Percentiles rank a stretch among this genome's conserved stretches.
These are phyloP conservation scores for Cyclaneusma minus DNA, from an alignment of 2,329 filamentous ascomycete genomes.

Conservation along the genomic window DNA sequence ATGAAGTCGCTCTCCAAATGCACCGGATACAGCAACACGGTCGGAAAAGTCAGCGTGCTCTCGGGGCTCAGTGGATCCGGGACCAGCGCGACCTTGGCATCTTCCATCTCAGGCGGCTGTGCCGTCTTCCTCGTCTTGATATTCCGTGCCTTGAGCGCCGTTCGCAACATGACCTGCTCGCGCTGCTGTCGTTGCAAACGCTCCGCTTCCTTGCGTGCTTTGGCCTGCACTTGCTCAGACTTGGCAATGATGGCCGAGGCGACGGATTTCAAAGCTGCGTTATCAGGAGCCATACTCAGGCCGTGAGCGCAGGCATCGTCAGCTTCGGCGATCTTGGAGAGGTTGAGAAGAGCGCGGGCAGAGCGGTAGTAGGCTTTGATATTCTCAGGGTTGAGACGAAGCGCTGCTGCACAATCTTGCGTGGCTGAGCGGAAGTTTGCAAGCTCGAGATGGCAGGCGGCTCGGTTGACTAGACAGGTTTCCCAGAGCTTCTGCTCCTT, in stretches of 20 bases:
- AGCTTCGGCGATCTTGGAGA: conserved; percentile 68
- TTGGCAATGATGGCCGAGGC: conserved; percentile 46
- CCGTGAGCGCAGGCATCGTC: conserved; percentile 64
- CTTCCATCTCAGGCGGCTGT: conserved; percentile 74
- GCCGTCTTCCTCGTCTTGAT: conserved; percentile 53
- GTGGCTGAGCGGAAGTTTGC: conserved; percentile 80
- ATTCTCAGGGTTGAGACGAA: conserved; percentile 66
- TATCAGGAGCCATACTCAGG: conserved; percentile 53
- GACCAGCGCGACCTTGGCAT: conserved; percentile 54
- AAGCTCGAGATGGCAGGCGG: conserved; percentile 76
- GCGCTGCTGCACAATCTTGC: conserved; percentile 64
- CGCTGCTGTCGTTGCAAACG: conserved; percentile 36
- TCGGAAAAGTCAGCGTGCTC: conserved; percentile 60
- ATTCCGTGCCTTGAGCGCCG: conserved; percentile 52
- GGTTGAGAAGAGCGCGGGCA: conserved; percentile 58
- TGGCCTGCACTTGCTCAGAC: conserved; percentile 36
- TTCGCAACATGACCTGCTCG: conserved; percentile 44
- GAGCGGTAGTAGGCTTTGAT: conserved; percentile 87
- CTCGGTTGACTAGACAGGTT: conserved; percentile 70
- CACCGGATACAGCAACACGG: conserved; percentile 72
- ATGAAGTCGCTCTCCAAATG: conserved; percentile 78
- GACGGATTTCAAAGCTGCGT: conserved; percentile 48
- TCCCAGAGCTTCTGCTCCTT: conserved; percentile 53
- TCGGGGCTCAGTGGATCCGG: conserved; percentile 59
- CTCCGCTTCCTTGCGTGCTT: conserved; percentile 39